phyloP scores from a whole-genome alignment of 2,329 filamentous ascomycete genomes.

The Fusarium goolgardi region DNA sequence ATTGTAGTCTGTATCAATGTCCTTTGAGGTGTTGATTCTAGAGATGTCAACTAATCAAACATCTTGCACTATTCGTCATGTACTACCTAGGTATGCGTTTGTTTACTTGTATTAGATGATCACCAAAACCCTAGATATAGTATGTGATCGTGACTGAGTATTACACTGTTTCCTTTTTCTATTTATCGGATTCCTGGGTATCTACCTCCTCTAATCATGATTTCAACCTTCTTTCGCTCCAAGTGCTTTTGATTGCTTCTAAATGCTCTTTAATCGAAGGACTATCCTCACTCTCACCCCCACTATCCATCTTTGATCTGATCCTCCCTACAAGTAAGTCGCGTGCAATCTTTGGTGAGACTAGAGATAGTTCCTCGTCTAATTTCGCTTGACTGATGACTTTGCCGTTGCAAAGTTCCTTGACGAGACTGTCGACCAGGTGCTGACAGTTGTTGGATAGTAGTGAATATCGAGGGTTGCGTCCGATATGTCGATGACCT shows the following conservation, averaged over 20 bases:
- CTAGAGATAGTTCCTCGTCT: conserved; percentile 37
- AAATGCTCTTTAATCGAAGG: conserved; percentile 41
- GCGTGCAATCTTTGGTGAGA: conserved; percentile 42
- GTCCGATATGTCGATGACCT: conserved; percentile 35
- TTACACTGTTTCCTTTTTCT: background rate
- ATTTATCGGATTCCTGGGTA: background rate
- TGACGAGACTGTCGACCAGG: conserved; percentile 42
- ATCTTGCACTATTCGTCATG: too few species aligned
- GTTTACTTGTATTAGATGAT: background rate
- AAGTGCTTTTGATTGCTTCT: conserved; percentile 29
- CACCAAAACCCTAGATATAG: background rate
- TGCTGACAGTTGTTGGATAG: conserved; percentile 46
- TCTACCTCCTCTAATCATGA: background rate
- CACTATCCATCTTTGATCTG: conserved; percentile 36
- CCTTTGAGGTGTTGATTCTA: background rate
- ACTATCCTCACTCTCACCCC: conserved; percentile 38
- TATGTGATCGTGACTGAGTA: background rate
- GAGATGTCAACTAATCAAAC: background rate
- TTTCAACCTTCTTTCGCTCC: conserved; percentile 9
- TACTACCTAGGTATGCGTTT: too few species aligned
- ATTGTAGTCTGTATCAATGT: background rate
- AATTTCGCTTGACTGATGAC: conserved; percentile 44
- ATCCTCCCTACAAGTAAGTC: conserved; percentile 39
- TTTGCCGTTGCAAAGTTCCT: conserved; percentile 44
- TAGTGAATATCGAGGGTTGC: conserved; percentile 36